These are phyloP conservation scores for Penicillium antarcticum DNA, from an alignment of 495 filamentous ascomycete species.

Conservation along the genomic window DNA sequence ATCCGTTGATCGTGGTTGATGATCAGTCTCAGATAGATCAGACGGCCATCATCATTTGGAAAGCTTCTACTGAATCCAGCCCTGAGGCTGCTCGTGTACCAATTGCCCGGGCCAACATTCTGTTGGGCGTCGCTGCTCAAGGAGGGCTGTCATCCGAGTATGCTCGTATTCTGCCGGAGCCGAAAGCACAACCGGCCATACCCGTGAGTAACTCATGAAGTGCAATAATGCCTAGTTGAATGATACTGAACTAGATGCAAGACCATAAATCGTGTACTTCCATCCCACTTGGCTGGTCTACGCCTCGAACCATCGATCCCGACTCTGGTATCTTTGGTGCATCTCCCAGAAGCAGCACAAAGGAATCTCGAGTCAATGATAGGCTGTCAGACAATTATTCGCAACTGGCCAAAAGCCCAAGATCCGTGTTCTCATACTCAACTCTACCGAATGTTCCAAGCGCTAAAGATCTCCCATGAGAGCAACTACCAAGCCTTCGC, in stretches of 20 bases:
- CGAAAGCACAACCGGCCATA: not conserved
- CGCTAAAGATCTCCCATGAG: not conserved
- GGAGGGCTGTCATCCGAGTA: not conserved
- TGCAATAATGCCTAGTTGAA: too few relatives aligned
- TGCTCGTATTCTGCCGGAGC: not conserved
- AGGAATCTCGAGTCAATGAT: not conserved
- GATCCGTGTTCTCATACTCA: not conserved
- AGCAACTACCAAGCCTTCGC: not conserved
- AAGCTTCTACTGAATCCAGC: too few relatives aligned
- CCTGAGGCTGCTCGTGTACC: not conserved
- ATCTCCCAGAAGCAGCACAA: not conserved
- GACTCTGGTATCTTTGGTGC: not conserved
- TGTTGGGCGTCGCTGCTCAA: not conserved
- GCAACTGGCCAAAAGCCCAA: not conserved
- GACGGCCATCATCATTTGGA: not conserved
- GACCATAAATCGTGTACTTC: not conserved
- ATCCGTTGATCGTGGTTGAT: conserved; percentile 1
- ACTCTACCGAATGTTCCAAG: not conserved
- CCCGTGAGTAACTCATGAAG: not conserved
- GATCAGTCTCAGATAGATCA: not conserved
- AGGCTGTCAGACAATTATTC: not conserved
- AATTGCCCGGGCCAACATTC: not conserved
- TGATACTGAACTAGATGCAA: not conserved
- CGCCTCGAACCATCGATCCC: not conserved
- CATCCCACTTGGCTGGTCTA: not conserved